Percentiles rank a stretch among this genome's conserved stretches.
phyloP scores from a whole-genome alignment of 305 asterid species.

The Rubia balearica region DNA sequence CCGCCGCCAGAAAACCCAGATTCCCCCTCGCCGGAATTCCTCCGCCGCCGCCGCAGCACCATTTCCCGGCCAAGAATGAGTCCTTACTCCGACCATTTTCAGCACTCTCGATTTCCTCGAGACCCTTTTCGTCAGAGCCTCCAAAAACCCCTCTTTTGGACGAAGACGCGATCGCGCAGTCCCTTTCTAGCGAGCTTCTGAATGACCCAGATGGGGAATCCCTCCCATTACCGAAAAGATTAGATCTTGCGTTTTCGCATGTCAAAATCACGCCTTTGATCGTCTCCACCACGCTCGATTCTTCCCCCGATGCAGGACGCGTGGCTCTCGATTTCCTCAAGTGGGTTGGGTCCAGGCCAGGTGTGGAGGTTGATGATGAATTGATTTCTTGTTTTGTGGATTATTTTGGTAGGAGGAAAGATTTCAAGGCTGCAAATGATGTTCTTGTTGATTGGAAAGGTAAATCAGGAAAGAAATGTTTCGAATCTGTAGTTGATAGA shows the following conservation, averaged over 20 bases:
- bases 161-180: slow-evolving; percentile 23
- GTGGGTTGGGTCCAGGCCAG: slow-evolving; percentile 60
- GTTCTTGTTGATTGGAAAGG: slow-evolving; percentile 52
- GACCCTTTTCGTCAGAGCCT: slow-evolving; percentile 38
- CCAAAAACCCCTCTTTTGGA: slow-evolving; percentile 11
- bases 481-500: slow-evolving; percentile 61
- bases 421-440: slow-evolving; percentile 76
- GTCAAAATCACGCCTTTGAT: slow-evolving; percentile 35
- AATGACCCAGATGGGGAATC: slow-evolving; percentile 53
- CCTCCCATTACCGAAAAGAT: slow-evolving; percentile 51
- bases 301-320: slow-evolving; percentile 70
- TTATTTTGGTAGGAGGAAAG: slow-evolving; percentile 86
- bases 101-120: slow-evolving; percentile 14
- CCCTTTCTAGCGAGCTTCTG: slow-evolving; percentile 53
- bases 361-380: slow-evolving; percentile 46
- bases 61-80: slow-evolving; percentile 13
- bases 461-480: slow-evolving; percentile 43
- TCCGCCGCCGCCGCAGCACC: slow-evolving; percentile 19
- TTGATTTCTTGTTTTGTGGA: slow-evolving; percentile 45
- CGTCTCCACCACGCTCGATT: slow-evolving; percentile 45
- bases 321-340: slow-evolving; percentile 55
- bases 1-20: slow-evolving; percentile 13
- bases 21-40: slow-evolving; percentile 10
- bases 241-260: slow-evolving; percentile 49
- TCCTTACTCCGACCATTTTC: slow-evolving; percentile 13